These are phyloP conservation scores for Russula virescens DNA, from an alignment of 768 basidiomycete species.

Conservation along the genomic window DNA sequence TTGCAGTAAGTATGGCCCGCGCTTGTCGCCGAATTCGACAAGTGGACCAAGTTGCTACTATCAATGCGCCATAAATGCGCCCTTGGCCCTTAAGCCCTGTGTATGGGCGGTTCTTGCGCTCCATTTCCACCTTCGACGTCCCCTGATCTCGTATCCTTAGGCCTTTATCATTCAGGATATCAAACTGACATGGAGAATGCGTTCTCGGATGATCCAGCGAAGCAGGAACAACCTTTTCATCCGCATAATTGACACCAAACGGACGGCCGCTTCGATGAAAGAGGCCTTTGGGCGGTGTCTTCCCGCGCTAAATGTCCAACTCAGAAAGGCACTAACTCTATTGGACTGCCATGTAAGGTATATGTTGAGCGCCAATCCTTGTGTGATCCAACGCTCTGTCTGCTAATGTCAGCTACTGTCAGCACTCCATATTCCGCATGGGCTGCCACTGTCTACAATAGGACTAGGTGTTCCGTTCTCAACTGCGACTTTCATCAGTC, in stretches of 20 bases:
- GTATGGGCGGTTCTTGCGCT: not conserved
- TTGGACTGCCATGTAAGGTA: not conserved
- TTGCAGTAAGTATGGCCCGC: not conserved
- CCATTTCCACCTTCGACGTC: not conserved
- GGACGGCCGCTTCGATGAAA: not conserved
- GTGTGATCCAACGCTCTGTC: not conserved
- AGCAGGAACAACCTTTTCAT: not conserved
- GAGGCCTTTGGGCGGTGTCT: not conserved
- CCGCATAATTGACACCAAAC: not conserved
- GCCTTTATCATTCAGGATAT: too few species aligned
- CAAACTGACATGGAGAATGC: not conserved
- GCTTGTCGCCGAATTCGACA: not conserved
- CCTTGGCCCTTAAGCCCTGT: not conserved
- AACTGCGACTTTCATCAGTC: not conserved
- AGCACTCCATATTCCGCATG: too few species aligned
- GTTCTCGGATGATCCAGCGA: too few species aligned
- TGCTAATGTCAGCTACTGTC: not conserved
- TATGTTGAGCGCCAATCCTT: not conserved
- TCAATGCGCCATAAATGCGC: not conserved
- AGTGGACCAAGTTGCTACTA: too few species aligned
- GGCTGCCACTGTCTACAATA: not conserved
- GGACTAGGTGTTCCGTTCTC: not conserved
- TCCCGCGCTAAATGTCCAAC: not conserved
- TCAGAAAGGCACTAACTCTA: slow-evolving; percentile 2
- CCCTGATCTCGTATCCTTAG: not conserved